Base-by-base conservation (phyloP, 148 eudicot genomes). In the Cornus kousa region DNA sequence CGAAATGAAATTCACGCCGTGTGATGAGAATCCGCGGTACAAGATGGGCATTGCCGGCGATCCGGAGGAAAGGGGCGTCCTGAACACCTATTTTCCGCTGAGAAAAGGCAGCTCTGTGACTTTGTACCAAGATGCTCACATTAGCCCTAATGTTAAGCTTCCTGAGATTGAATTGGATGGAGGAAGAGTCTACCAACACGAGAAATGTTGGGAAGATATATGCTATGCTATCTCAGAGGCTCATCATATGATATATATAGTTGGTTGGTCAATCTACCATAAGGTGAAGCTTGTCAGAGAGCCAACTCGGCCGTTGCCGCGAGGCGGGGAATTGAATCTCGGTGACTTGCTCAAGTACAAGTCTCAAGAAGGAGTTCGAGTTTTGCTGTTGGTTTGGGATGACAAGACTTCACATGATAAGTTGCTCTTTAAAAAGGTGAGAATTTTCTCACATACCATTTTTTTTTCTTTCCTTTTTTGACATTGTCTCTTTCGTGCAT, bases 311-410 rank as follows among this genome's bases (percentile, higher is more conserved):
- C 92, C 90, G 6, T 77, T 96, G 86, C 99, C 99, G 0, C 79
- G 99, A 69, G 99, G 98, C 9, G 98, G 99, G 13, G 90, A 96
- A 77, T 81, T 93, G 75, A 93, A 87, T 9, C 87, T 96, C 39
- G 99, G 99, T 9, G 97, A 96, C 0, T 76, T 96, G 84, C 86
- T 96, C 68, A 96, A 87, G 93, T 96, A 96, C 79, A 96, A 96
- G 85, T 96, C 99, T 0, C 89, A 96, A 82, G 99, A 96, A 86
- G 99, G 99, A 37, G 99, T 96, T 24, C 78, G 99, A 48, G 98
- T 96, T 62, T 75, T 96, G 85, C 66, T 96, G 84, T 73, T 96
- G 83, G 88, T 96, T 82, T 96, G 99, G 99, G 97, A 96, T 86
- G 99, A 96, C 75, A 93, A 92, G 87, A 93, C 98, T 80, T 96